Evolutionary conservation across 2,329 filamentous ascomycete genomes (phyloP).

Genomic region (Cladosporium phlei): DNA sequence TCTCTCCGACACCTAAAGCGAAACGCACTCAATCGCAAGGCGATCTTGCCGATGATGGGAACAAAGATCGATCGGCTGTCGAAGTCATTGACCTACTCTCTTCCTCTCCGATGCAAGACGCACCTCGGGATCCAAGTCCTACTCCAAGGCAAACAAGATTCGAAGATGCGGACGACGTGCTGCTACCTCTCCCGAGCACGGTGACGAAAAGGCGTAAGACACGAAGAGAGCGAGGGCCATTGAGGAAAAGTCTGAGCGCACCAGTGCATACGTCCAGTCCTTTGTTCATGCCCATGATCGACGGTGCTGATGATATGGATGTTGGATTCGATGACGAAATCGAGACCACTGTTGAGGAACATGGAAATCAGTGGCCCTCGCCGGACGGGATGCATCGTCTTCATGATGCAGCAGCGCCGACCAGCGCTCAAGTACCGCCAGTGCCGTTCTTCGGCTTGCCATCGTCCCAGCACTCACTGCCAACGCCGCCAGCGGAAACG

Average conservation of each 20-base stretch:
- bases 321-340: constrained; percentile 13
- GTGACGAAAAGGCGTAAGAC: constrained; percentile 29
- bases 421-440: too few species aligned
- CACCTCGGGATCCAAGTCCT: constrained; percentile 1
- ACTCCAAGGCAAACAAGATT: not conserved
- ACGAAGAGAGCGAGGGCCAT: constrained; percentile 18
- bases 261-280: constrained; percentile 17
- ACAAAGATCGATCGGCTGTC: not conserved
- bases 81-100: constrained; percentile 30
- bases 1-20: constrained; percentile 24
- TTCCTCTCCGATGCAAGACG: constrained; percentile 20
- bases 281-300: constrained; percentile 4
- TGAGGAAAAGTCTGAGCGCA: constrained; percentile 29
- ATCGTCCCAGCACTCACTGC: not conserved
- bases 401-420: too few species aligned
- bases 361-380: constrained; percentile 3
- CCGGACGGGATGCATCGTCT: constrained; percentile 9
- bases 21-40: constrained; percentile 8
- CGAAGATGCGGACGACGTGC: constrained; percentile 6
- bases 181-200: constrained; percentile 25
- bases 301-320: constrained; percentile 1
- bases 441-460: not conserved
- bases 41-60: not conserved
- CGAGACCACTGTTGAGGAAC: constrained; percentile 2
- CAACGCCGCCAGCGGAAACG: not conserved